phyloP scores from a whole-genome alignment of 176 grass and related monocot species.

The Otatea glauca region DNA sequence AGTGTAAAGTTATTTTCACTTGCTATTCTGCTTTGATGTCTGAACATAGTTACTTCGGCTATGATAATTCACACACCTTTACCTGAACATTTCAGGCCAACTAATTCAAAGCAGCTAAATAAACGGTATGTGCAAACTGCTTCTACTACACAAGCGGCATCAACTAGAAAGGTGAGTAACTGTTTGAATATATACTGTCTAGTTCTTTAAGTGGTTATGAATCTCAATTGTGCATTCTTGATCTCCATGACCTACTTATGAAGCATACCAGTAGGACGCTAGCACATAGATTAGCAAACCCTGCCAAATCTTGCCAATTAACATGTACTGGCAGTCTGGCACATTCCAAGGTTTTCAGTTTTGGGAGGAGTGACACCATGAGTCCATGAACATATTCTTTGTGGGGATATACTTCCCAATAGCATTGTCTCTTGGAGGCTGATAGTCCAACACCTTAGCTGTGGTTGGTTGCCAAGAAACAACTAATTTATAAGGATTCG shows the following conservation, averaged over 20 bases:
- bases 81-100: conserved; percentile 56
- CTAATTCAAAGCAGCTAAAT: conserved; percentile 49
- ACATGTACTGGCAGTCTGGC: background rate
- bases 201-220: conserved; percentile 15
- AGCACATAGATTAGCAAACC: background rate
- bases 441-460: background rate
- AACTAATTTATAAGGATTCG: conserved; percentile 5
- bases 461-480: conserved; percentile 12
- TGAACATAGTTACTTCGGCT: conserved; percentile 26
- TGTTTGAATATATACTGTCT: background rate
- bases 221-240: conserved; percentile 17
- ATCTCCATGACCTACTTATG: conserved; percentile 5
- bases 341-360: background rate
- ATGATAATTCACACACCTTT: conserved; percentile 34
- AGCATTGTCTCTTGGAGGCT: background rate
- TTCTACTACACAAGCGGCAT: conserved; percentile 32
- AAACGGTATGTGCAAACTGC: conserved; percentile 24
- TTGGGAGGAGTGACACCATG: background rate
- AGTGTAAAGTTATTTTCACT: conserved; percentile 61
- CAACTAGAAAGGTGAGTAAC: conserved; percentile 57
- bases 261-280: background rate
- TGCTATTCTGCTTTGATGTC: conserved; percentile 31
- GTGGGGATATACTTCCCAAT: conserved; percentile 11
- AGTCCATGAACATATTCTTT: conserved; percentile 26
- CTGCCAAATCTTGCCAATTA: conserved; percentile 15